Evolutionary conservation across 2,329 filamentous ascomycete species (phyloP).

Genomic region (Diplodia mutila): DNA sequence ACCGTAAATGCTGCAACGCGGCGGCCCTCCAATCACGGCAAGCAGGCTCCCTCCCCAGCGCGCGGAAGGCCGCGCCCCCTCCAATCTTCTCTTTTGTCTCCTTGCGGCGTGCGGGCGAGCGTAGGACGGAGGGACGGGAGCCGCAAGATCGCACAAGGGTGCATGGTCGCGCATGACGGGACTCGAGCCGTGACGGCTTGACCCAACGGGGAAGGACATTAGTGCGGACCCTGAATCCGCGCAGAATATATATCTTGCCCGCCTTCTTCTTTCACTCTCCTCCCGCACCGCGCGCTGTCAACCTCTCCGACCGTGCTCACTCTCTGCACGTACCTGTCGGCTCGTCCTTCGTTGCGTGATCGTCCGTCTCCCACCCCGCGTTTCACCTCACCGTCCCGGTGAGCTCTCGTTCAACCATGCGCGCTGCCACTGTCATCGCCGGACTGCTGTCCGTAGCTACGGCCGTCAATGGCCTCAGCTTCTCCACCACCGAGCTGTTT

Average conservation of each 20-base stretch:
- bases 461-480: conserved; percentile 35
- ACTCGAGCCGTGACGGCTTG: neutral
- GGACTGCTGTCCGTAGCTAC: conserved; percentile 39
- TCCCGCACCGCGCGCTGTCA: neutral
- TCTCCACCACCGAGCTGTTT: conserved; percentile 34
- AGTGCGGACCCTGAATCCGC: neutral
- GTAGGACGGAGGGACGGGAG: conserved; percentile 11
- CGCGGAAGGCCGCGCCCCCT: conserved; percentile 8
- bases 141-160: conserved; percentile 18
- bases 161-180: neutral
- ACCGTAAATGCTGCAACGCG: neutral
- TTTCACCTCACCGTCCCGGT: neutral
- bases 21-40: neutral
- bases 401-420: conserved; percentile 33
- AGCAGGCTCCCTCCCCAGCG: neutral
- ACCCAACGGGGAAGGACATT: conserved; percentile 15
- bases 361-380: neutral
- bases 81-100: conserved; percentile 5
- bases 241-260: neutral
- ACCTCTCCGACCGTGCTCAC: neutral
- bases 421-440: conserved; percentile 34
- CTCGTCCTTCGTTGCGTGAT: neutral
- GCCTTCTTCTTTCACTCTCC: neutral
- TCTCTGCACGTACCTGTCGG: neutral
- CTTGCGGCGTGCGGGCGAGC: conserved; percentile 9